phyloP scores from a whole-genome alignment of 257 asterid genomes.

The Hygrophila difformis region DNA sequence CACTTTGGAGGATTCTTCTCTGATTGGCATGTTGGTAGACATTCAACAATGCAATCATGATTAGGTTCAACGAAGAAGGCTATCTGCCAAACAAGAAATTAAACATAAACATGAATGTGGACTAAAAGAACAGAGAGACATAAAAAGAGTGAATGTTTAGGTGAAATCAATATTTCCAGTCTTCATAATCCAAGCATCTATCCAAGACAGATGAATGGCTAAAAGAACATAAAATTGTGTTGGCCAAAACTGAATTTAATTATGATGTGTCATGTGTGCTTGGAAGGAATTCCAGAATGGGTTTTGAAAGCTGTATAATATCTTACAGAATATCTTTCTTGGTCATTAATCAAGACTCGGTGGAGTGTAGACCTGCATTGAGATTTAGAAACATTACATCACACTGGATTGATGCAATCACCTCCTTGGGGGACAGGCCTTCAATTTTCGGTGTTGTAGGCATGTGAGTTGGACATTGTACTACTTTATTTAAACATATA shows the following conservation, averaged over 20 bases:
- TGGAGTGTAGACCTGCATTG: constrained; percentile 77
- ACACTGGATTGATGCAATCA: too few species aligned
- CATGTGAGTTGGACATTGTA: too few species aligned
- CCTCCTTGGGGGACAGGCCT: too few species aligned
- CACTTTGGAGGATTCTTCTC: constrained; percentile 73
- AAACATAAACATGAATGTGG: too few species aligned
- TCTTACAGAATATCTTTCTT: constrained; percentile 85
- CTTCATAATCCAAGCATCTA: too few species aligned
- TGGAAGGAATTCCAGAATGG: neutral
- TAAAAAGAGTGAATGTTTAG: too few species aligned
- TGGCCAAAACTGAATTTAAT: constrained; percentile 1
- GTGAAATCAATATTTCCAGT: too few species aligned
- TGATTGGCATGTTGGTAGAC: constrained; percentile 76
- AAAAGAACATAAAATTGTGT: neutral
- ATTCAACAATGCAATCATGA: constrained; percentile 77
- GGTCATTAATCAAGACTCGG: constrained; percentile 73
- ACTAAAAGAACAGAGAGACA: too few species aligned
- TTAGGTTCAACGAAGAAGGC: constrained; percentile 64
- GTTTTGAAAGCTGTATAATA: constrained; percentile 10
- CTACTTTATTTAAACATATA: too few species aligned
- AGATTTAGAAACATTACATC: constrained; percentile 11
- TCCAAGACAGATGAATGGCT: neutral
- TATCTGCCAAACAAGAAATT: constrained; percentile 63
- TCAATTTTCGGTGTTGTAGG: too few species aligned
- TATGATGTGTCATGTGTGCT: neutral